Conservation (phyloP, 805 yeast genomes). For the Ogataea methanolica region DNA sequence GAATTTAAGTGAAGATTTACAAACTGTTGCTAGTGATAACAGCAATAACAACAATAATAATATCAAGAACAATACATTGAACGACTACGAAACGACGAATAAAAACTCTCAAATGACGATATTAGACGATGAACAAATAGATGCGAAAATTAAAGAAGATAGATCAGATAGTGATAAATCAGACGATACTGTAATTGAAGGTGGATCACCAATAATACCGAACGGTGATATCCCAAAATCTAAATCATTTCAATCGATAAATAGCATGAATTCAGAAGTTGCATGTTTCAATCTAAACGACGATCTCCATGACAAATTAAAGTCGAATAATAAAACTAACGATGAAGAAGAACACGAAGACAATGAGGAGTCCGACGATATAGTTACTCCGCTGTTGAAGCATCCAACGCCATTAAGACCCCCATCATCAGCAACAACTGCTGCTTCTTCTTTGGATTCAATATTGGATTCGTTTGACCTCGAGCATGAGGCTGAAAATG, state of each 20-base stretch:
- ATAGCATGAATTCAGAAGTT: constrained; percentile 30
- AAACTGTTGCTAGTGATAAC: constrained; percentile 1
- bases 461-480: constrained; percentile 21
- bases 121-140: background rate
- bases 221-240: constrained; percentile 1
- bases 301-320: background rate
- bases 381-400: constrained; percentile 2
- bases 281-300: constrained; percentile 32
- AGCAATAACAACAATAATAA: background rate
- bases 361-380: background rate
- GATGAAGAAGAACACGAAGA: constrained; percentile 2
- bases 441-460: constrained; percentile 22
- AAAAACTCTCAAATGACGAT: background rate
- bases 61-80: background rate
- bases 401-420: constrained; percentile 24
- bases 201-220: background rate
- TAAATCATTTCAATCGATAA: constrained; percentile 16
- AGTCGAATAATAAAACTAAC: background rate
- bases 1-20: constrained; percentile 8
- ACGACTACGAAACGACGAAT: background rate
- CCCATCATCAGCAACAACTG: constrained; percentile 11
- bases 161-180: constrained; percentile 1
- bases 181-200: constrained; percentile 6
- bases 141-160: background rate
- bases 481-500: constrained; percentile 1